Base-by-base conservation (phyloP, 345 rosid genomes). In the Syzygium oleosum region DNA sequence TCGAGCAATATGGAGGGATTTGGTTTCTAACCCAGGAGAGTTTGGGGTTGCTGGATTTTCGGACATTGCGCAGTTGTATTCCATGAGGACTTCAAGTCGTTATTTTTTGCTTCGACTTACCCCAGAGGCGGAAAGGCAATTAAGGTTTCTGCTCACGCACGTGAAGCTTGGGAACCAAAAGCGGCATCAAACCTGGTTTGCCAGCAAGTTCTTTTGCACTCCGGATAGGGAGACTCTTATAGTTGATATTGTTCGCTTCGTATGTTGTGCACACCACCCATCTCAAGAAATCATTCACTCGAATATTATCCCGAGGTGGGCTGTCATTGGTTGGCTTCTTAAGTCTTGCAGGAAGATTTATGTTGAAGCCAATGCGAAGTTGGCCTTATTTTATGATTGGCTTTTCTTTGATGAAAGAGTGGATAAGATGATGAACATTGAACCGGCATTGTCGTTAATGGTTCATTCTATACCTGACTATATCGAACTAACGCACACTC, bases 371-470 rank as follows among this genome's bases (percentile, higher is more conserved):
- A 92, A 92, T 89, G 91, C 86, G 21, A 97, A 91, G 96, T 90
- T 97, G 56, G 98, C 98, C 84, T 79, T 97, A 89, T 93, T 96
- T 88, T 95, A 93, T 79, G 99, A 96, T 85, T 95, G 99, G 99
- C 96, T 96, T 84, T 97, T 96, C 92, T 96, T 93, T 53, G 93
- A 97, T 51, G 99, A 92, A 87, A 93, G 85, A 85, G 52, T 90
- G 22, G 98, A 96, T 38, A 95, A 92, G 87, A 88, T 95, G 6
- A 97, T 95, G 99, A 95, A 94, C 88, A 93, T 97, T 43, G 99
- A 97, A 91, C 99, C 98, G n/a, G 99, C 98, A 52, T 90, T 96
- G 90, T 90, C 93, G 8, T 89, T 97, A 89, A 94, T 97, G 97
- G 91, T 93, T 34, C 92, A 90, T 92, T 97, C 99, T 12, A 90